These are phyloP conservation scores for Fusarium tricinctum DNA, from an alignment of 2,329 filamentous ascomycete species.

Conservation along the genomic window DNA sequence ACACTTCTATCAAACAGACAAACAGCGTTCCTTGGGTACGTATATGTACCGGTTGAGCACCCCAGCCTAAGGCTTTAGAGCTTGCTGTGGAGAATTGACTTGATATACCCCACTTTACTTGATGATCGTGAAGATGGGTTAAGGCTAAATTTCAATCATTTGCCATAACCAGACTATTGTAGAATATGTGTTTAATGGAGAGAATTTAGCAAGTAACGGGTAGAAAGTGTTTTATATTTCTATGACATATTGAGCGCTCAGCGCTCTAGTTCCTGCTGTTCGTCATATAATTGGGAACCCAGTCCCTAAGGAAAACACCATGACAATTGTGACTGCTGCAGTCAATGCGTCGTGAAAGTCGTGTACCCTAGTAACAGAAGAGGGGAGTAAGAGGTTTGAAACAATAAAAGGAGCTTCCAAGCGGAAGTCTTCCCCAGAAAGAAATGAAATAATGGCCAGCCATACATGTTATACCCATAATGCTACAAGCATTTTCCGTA, in stretches of 20 bases:
- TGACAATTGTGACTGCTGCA: slow-evolving; percentile 33
- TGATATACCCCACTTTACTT: slow-evolving; percentile 25
- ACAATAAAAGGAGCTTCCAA: slow-evolving; percentile 20
- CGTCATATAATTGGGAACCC: slow-evolving; percentile 22
- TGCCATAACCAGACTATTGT: too few relatives aligned
- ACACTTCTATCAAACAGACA: neutral
- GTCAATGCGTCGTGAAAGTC: slow-evolving; percentile 37
- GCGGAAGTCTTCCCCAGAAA: slow-evolving; percentile 17
- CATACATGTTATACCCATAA: slow-evolving; percentile 26
- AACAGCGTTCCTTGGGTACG: neutral
- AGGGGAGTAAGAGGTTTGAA: slow-evolving; percentile 10
- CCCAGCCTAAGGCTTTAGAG: neutral
- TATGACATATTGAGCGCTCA: slow-evolving; percentile 41
- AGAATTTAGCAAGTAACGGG: neutral
- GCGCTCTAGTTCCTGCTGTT: slow-evolving; percentile 32
- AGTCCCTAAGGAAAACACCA: slow-evolving; percentile 20
- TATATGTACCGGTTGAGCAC: slow-evolving; percentile 3
- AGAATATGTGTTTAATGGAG: neutral
- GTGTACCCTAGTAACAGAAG: neutral
- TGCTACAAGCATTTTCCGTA: slow-evolving; percentile 23
- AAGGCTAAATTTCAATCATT: slow-evolving; percentile 2
- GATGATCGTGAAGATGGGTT: slow-evolving; percentile 26
- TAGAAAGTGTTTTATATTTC: slow-evolving; percentile 37
- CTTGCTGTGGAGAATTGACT: slow-evolving; percentile 20
- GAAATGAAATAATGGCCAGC: slow-evolving; percentile 41